Base-by-base conservation (phyloP, 176 grass and related monocot species). In the Phoenix roebelenii region DNA sequence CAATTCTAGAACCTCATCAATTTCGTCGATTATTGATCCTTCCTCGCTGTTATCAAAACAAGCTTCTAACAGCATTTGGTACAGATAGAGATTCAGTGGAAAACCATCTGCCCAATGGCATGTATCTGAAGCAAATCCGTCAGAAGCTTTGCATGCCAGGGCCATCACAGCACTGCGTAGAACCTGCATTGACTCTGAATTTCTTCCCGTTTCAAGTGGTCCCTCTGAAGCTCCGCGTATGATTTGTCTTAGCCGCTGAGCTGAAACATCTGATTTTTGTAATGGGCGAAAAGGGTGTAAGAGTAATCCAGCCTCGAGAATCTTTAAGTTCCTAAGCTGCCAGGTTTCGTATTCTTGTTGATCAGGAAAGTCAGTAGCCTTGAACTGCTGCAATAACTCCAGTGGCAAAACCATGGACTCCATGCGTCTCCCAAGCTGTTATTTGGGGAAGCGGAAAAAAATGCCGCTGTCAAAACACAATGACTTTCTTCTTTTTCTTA, bases 91-190 rank as follows among this genome's bases (percentile, higher is more conserved):
- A 82, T 97, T 91, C 68, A 97, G 75, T 3, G 93, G 93, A 65
- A 84, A 82, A 50, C 93, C 93, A 82, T 97, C 93, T 59, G 87
- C 93, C 93, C 93, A 97, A 59, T 97, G 93, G 66, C 81, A 97
- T 67, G 50, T 74, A 77, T 97, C 93, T 59, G 87, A 82, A 73
- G 17, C 18, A 5, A 78, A 85, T 64, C 93, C 87, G 55, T 97
- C 93, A 66, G 79, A 66, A 25, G 84, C 77, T 67, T 81, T 81
- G 62, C 66, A 71, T 22, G 87, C 84, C 57, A 97, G 78, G 71
- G 87, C 74, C 72, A 88, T 86, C 25, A 91, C 87, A 67, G 87
- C 73, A 66, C 69, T 88, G 52, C 93, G 93, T 57, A 97, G 35
- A 22, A 66, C 53, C 49, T 97, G 87, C 93, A 97, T 85, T 44